Percentiles rank a stretch among this genome's conserved stretches.
Evolutionary conservation across 441 rosid species (phyloP).

Genomic region (Macaranga tanarius): DNA sequence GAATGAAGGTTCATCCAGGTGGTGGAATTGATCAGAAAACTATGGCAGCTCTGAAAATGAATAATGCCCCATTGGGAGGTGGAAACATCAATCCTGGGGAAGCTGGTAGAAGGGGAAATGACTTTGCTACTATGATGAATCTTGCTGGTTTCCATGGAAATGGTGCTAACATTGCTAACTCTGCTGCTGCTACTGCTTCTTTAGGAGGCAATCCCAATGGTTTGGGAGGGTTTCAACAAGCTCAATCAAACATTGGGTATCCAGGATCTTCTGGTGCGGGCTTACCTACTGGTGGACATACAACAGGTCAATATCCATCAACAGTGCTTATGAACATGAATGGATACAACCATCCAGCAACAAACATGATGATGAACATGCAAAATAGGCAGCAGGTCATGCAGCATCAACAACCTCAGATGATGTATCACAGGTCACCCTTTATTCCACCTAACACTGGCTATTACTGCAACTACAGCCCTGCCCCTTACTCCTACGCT

Average conservation of each 20-base stretch:
- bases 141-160: constrained; percentile 46
- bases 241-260: constrained; percentile 35
- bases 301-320: constrained; percentile 37
- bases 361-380: constrained; percentile 48
- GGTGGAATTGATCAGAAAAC: constrained; percentile 43
- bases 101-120: constrained; percentile 38
- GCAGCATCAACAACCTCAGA: constrained; percentile 57
- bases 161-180: constrained; percentile 15
- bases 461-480: constrained; percentile 44
- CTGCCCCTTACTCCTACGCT: constrained; percentile 39
- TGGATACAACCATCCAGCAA: constrained; percentile 36
- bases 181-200: constrained; percentile 21
- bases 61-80: constrained; percentile 33
- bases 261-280: constrained; percentile 31
- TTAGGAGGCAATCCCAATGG: constrained; percentile 35
- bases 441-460: constrained; percentile 58
- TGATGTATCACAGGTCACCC: constrained; percentile 73
- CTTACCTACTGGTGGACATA: constrained; percentile 28
- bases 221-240: constrained; percentile 31
- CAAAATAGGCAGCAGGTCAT: constrained; percentile 42
- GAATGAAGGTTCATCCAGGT: constrained; percentile 33
- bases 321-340: constrained; percentile 47
- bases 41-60: constrained; percentile 52
- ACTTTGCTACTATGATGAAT: constrained; percentile 48
- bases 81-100: constrained; percentile 32